Evolutionary conservation across 2,329 filamentous ascomycete species (phyloP).

Genomic region (Exophiala sideris): DNA sequence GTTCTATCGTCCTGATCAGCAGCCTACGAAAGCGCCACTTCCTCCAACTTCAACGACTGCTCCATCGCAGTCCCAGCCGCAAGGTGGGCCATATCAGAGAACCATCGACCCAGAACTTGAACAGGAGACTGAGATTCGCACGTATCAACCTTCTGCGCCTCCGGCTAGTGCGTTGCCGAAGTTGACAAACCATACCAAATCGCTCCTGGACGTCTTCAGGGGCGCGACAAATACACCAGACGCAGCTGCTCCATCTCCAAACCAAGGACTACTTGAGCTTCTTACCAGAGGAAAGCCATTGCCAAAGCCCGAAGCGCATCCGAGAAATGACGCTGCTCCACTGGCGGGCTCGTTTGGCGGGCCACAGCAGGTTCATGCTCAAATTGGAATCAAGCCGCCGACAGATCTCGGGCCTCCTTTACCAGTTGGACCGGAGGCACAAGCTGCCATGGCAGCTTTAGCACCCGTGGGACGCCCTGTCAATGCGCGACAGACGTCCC

Average conservation of each 20-base stretch:
- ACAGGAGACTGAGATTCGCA: conserved; percentile 33
- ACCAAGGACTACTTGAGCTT: conserved; percentile 24
- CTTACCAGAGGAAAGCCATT: conserved; percentile 23
- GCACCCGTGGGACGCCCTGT: conserved; percentile 1
- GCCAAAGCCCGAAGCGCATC: conserved; percentile 12
- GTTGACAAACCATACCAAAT: conserved; percentile 55
- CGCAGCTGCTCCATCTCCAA: conserved; percentile 14
- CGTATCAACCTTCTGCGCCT: conserved; percentile 48
- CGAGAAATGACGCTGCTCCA: conserved; percentile 8
- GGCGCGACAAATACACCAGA: conserved; percentile 6
- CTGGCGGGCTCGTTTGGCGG: not conserved
- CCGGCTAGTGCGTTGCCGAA: conserved; percentile 57
- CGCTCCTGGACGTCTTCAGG: conserved; percentile 59
- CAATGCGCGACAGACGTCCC: conserved; percentile 10
- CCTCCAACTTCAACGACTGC: conserved; percentile 25
- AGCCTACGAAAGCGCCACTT: conserved; percentile 25
- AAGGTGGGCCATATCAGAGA: conserved; percentile 44
- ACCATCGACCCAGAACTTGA: conserved; percentile 47
- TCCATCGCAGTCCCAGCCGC: conserved; percentile 28
- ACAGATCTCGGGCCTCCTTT: not conserved
- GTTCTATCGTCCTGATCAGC: conserved; percentile 28
- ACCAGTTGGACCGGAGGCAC: too few species aligned
- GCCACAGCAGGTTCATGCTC: not conserved
- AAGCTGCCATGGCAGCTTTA: not conserved
- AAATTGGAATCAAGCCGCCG: not conserved